Evolutionary conservation across 345 rosid genomes (phyloP), one percentile per base, ranked within the genome.

Genomic region (Rhodomyrtus tomentosa): DNA sequence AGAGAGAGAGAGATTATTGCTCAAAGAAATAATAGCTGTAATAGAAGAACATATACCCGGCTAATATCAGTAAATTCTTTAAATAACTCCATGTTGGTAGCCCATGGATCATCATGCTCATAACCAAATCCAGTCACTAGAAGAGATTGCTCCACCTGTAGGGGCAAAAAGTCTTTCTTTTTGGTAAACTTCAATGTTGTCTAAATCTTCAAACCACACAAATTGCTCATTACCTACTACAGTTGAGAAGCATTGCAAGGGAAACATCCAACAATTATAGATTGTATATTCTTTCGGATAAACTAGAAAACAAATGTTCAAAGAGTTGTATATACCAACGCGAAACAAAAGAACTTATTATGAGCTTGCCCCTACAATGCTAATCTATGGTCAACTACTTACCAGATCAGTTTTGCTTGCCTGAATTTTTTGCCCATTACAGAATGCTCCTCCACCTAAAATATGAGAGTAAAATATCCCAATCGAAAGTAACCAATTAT

Each of bases 101-200:
- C 74, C 99, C 99, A 96, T 0, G 98, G 92, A 85, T 95, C 97
- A 88, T 96, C 99, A 36, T 95, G 98, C 76, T 96, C 98, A 86
- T 96, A 96, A n/a, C 99, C 98, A 84, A 96, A 96, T 49, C 99
- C 99, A 86, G 99, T 96, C 55, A 96, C 94, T 68, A 96, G 93
- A 92, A 96, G 98, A 85, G 99, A 95, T 85, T 87, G 92, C 91
- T 95, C 98, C 87, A 96, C 96, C 99, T 96, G 83, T 55, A 85
- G 6, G 32, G 83, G 76, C 81, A 83, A 40, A 59, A 82, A 80
- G 49, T 48, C 27, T 68, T 53, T 25, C 58, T 22, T 7, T 55
- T 55, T 55, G 27, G 55, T 55, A 25, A 76, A 25, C 81, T 16
- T 22, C 58, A 55, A 55, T 22, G 12, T 55, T 20, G 45, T 20